Evolutionary conservation across 2,329 filamentous ascomycete genomes (phyloP), one percentile per base, ranked within the genome.

Genomic region (Cryphonectria japonica): DNA sequence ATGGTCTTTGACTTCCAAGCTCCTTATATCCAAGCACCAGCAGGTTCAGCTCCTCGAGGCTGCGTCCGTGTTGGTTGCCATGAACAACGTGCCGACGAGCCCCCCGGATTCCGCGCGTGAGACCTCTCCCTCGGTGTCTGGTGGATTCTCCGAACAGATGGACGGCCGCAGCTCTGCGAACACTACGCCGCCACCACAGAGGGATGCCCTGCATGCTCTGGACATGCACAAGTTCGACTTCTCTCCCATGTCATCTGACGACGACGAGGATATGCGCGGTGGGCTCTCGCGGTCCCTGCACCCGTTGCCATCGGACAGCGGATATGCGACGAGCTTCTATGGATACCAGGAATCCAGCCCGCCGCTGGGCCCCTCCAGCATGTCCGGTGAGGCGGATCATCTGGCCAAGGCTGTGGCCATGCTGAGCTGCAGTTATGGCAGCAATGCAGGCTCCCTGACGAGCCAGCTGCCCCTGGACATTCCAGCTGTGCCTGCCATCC

Each of bases 1-100:
- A 85, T 99, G 96, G 96, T 93, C 95, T 67, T 92, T 92, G 80
- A 99, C 96, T 69, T 98, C 96, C 77, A 98, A 98, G 84, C 87
- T 98, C 79, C 91, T 98, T 80, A 98, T 99, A 77, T 98, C 95
- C 77, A 99, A 99, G 87, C 96, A 99, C 82, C 96, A 99, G 83
- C 96, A 99, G 85, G 96, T 99, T 68, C 96, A 99, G 82, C 88
- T 99, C 72, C 88, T 99, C 72, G 96, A 99, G 83, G 96, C 96
- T 57, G 96, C 96, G 54, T 97, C 94, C n/a, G 96, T 98, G 67
- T 86, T 99, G 75, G 92, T 98, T 71, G 91, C 91, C 78, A 98
- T 99, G 95, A 98, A 90, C 78, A 82, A 79, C 75, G 80, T 80
- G 68, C 75, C 77, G 62, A 84, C 87, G 57, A 90, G 89, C 5